Conservation (phyloP, 768 basidiomycete species). For the Hygrophoropsis aurantiaca region DNA sequence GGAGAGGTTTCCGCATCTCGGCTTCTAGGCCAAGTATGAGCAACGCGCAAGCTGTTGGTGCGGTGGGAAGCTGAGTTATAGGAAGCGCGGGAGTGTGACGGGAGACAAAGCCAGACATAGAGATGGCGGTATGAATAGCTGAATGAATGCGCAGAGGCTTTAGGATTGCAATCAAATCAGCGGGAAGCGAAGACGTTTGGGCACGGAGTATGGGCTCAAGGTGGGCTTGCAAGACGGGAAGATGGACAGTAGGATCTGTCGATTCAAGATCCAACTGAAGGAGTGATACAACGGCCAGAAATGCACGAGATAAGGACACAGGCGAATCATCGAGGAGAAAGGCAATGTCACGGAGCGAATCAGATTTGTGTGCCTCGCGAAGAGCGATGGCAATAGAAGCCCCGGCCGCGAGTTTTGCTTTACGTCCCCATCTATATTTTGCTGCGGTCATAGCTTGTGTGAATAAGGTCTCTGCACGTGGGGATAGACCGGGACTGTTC, state of each 20-base stretch:
- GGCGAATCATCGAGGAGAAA: conserved; percentile 58
- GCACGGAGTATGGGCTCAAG: conserved; percentile 41
- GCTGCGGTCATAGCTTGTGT: conserved; percentile 61
- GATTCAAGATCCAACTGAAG: conserved; percentile 54
- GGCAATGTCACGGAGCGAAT: conserved; percentile 68
- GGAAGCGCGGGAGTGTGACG: conserved; percentile 39
- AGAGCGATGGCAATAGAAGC: conserved; percentile 70
- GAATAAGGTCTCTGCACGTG: conserved; percentile 69
- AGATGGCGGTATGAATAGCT: conserved; percentile 42
- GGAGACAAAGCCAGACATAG: conserved; percentile 43
- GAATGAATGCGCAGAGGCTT: conserved; percentile 40
- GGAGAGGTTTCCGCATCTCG: conserved; percentile 51
- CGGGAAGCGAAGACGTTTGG: conserved; percentile 26
- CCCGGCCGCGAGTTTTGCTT: conserved; percentile 66
- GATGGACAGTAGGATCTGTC: conserved; percentile 59
- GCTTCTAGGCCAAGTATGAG: conserved; percentile 73
- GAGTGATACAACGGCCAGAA: conserved; percentile 49
- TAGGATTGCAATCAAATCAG: conserved; percentile 35
- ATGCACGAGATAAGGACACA: conserved; percentile 52
- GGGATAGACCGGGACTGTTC: conserved; percentile 56
- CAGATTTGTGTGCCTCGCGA: conserved; percentile 68
- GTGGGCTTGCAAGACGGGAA: conserved; percentile 56
- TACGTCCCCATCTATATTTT: conserved; percentile 71
- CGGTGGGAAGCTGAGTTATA: conserved; percentile 40
- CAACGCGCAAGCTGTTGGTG: conserved; percentile 64